Conservation (phyloP, 2,329 filamentous ascomycete species). For the Cladosporium sphaerospermum region DNA sequence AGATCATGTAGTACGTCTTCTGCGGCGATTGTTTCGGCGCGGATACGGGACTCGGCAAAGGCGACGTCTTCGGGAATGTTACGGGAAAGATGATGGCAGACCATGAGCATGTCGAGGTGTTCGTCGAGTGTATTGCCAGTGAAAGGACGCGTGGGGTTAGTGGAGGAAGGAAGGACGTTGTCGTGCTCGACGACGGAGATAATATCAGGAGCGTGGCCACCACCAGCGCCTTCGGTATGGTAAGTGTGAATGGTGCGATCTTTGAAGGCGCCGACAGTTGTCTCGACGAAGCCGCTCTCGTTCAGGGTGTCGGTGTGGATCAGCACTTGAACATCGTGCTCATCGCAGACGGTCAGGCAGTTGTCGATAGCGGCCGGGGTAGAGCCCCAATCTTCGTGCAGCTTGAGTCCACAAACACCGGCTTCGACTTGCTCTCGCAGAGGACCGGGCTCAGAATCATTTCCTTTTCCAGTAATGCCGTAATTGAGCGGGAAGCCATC, state of each 20-base stretch:
- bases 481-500: slow-evolving; percentile 79
- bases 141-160: slow-evolving; percentile 86
- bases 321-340: slow-evolving; percentile 84
- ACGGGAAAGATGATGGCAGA: slow-evolving; percentile 88
- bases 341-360: slow-evolving; percentile 74
- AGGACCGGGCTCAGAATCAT: slow-evolving; percentile 65
- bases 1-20: slow-evolving; percentile 94
- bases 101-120: slow-evolving; percentile 97
- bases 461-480: slow-evolving; percentile 90
- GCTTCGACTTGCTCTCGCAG: slow-evolving; percentile 75
- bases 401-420: slow-evolving; percentile 82
- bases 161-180: slow-evolving; percentile 84
- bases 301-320: slow-evolving; percentile 97
- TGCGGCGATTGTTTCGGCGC: slow-evolving; percentile 91
- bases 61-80: slow-evolving; percentile 94
- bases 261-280: slow-evolving; percentile 79
- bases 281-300: slow-evolving; percentile 94
- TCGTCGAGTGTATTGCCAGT: slow-evolving; percentile 91
- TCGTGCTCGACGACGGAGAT: slow-evolving; percentile 84
- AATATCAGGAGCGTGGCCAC: slow-evolving; percentile 92
- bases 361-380: slow-evolving; percentile 88
- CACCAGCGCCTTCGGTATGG: slow-evolving; percentile 91
- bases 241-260: slow-evolving; percentile 90
- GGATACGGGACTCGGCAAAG: slow-evolving; percentile 90
- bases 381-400: slow-evolving; percentile 94